phyloP scores from a whole-genome alignment of 2,329 filamentous ascomycete genomes.

The Colletotrichum destructivum region DNA sequence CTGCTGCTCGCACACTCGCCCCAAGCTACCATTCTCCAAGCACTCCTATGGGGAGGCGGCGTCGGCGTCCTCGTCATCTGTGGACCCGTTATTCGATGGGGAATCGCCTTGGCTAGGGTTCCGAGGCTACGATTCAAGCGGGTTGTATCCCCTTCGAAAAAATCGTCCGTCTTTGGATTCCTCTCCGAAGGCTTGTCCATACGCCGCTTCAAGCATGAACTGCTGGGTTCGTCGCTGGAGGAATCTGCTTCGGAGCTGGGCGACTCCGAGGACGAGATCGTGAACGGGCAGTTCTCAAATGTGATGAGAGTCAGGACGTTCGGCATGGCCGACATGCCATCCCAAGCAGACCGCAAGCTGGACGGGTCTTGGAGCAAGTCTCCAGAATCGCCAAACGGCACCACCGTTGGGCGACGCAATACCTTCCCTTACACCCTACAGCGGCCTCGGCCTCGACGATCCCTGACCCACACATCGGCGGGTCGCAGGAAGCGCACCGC shows the following conservation, averaged over 20 bases:
- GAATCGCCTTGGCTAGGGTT: slow-evolving; percentile 87
- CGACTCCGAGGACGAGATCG: slow-evolving; percentile 48
- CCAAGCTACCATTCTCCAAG: slow-evolving; percentile 88
- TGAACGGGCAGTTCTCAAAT: slow-evolving; percentile 26
- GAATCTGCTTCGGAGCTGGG: slow-evolving; percentile 52
- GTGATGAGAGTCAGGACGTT: slow-evolving; percentile 50
- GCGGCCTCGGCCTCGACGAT: slow-evolving; percentile 51
- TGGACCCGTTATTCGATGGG: slow-evolving; percentile 83
- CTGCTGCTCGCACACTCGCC: slow-evolving; percentile 84
- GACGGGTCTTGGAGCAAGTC: slow-evolving; percentile 29
- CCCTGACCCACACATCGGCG: slow-evolving; percentile 70
- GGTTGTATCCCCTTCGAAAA: slow-evolving; percentile 56
- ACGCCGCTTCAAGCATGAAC: slow-evolving; percentile 61
- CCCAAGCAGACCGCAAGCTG: slow-evolving; percentile 15
- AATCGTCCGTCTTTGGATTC: slow-evolving; percentile 55
- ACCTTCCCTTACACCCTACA: slow-evolving; percentile 64
- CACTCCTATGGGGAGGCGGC: slow-evolving; percentile 88
- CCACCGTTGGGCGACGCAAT: slow-evolving; percentile 59
- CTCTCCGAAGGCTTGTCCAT: slow-evolving; percentile 61
- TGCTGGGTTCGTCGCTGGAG: slow-evolving; percentile 51
- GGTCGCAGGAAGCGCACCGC: slow-evolving; percentile 77
- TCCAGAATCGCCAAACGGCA: slow-evolving; percentile 44
- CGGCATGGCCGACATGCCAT: slow-evolving; percentile 40
- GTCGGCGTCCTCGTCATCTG: slow-evolving; percentile 82
- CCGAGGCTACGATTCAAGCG: slow-evolving; percentile 91